Evolutionary conservation across 306 rosid species (phyloP).

Genomic region (Inga oerstediana): DNA sequence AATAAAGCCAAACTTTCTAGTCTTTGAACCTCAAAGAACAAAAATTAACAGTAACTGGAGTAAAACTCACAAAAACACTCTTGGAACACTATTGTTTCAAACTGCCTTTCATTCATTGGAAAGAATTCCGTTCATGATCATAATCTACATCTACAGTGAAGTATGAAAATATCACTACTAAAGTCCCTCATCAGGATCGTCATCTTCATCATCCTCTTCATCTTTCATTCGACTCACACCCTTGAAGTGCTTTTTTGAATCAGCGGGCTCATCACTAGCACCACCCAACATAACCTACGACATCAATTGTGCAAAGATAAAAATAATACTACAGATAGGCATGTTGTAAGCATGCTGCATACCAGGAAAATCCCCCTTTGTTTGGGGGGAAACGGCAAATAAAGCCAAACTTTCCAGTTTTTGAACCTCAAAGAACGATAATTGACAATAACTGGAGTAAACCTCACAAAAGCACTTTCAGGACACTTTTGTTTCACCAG

Average conservation of each 20-base stretch:
- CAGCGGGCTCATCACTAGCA: neutral
- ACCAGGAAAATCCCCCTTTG: too few species aligned
- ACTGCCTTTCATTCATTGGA: neutral
- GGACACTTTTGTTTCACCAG: too few species aligned
- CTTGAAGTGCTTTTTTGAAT: constrained; percentile 49
- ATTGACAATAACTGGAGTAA: too few species aligned
- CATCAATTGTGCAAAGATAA: too few species aligned
- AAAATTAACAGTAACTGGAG: neutral
- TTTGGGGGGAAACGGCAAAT: too few species aligned
- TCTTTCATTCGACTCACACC: constrained; percentile 50
- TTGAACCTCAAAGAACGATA: too few species aligned
- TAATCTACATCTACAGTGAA: constrained; percentile 2
- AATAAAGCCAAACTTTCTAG: neutral
- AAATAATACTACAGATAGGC: too few species aligned
- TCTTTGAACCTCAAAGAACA: neutral
- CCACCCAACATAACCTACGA: too few species aligned
- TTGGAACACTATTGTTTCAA: neutral
- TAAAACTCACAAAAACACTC: neutral
- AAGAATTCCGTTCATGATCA: neutral
- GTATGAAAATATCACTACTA: neutral
- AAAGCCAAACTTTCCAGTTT: too few species aligned
- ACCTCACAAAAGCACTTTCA: too few species aligned
- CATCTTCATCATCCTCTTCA: constrained; percentile 39
- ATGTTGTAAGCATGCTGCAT: too few species aligned
- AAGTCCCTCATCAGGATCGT: constrained; percentile 51